phyloP scores from a whole-genome alignment of 306 rosid species.

The Hippophae gyantsensis region DNA sequence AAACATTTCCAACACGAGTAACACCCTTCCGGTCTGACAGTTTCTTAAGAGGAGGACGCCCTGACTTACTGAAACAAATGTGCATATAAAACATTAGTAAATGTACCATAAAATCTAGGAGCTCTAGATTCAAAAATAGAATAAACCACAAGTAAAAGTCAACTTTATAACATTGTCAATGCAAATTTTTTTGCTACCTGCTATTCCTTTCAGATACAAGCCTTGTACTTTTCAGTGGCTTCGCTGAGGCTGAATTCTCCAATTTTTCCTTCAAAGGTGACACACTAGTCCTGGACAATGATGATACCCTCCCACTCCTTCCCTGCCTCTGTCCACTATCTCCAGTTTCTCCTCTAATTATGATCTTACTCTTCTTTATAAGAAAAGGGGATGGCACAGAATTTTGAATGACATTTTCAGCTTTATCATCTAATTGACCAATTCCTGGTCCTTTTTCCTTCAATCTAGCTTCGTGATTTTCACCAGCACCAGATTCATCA shows the following conservation, averaged over 20 bases:
- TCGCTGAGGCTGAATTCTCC: constrained; percentile 35
- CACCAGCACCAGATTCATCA: constrained; percentile 77
- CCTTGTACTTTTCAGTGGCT: constrained; percentile 46
- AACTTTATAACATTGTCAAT: neutral
- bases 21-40: constrained; percentile 63
- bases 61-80: constrained; percentile 46
- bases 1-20: constrained; percentile 48
- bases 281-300: constrained; percentile 41
- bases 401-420: constrained; percentile 19
- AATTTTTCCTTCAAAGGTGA: constrained; percentile 50
- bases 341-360: constrained; percentile 43
- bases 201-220: constrained; percentile 48
- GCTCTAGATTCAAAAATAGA: too few species aligned
- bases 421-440: neutral
- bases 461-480: constrained; percentile 53
- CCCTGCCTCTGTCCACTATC: constrained; percentile 58
- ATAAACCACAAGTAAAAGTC: too few species aligned
- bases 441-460: constrained; percentile 44
- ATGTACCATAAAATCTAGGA: too few species aligned
- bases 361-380: constrained; percentile 49
- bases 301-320: constrained; percentile 62
- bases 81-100: too few species aligned
- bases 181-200: constrained; percentile 32
- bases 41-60: constrained; percentile 79
- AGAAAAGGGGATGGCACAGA: constrained; percentile 37